Conservation (phyloP, 371 early-diverging fungal genomes). For the Mycotypha africana region DNA sequence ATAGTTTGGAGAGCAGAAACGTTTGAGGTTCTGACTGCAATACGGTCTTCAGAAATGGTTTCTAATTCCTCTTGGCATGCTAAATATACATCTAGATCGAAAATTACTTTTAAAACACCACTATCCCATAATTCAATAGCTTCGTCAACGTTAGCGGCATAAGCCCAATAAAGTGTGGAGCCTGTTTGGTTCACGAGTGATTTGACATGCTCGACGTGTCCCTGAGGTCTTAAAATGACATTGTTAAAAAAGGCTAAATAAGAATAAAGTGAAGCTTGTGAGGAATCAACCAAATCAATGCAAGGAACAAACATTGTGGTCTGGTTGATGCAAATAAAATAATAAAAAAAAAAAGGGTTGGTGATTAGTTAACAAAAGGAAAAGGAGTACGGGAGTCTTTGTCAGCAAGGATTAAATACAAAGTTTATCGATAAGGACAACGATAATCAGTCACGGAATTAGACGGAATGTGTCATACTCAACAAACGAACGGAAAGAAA, state of each 20-base stretch:
- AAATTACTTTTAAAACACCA: slow-evolving; percentile 57
- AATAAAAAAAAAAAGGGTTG: too few species aligned
- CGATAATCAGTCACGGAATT: too few species aligned
- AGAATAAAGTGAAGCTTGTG: slow-evolving; percentile 20
- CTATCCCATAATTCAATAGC: slow-evolving; percentile 53
- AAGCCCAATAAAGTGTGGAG: slow-evolving; percentile 52
- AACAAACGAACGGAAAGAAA: too few species aligned
- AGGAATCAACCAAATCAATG: slow-evolving; percentile 29
- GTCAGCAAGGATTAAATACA: too few species aligned
- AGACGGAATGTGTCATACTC: too few species aligned
- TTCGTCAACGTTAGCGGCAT: slow-evolving; percentile 41
- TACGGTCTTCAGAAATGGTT: slow-evolving; percentile 37
- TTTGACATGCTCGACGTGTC: slow-evolving; percentile 33
- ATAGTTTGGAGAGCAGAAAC: slow-evolving; percentile 1
- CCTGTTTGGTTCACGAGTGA: slow-evolving; percentile 32
- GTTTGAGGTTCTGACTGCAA: slow-evolving; percentile 20
- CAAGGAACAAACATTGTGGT: slow-evolving; percentile 52
- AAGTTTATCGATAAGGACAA: too few species aligned
- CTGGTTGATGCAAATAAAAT: too few species aligned
- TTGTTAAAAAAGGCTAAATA: slow-evolving; percentile 23
- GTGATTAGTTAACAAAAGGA: too few species aligned
- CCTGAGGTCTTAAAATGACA: slow-evolving; percentile 31
- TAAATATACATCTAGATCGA: slow-evolving; percentile 32
- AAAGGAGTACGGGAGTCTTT: too few species aligned
- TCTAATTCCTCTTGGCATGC: slow-evolving; percentile 19